Evolutionary conservation across 2,329 filamentous ascomycete genomes (phyloP).

Genomic region (Trichoderma semiorbis): DNA sequence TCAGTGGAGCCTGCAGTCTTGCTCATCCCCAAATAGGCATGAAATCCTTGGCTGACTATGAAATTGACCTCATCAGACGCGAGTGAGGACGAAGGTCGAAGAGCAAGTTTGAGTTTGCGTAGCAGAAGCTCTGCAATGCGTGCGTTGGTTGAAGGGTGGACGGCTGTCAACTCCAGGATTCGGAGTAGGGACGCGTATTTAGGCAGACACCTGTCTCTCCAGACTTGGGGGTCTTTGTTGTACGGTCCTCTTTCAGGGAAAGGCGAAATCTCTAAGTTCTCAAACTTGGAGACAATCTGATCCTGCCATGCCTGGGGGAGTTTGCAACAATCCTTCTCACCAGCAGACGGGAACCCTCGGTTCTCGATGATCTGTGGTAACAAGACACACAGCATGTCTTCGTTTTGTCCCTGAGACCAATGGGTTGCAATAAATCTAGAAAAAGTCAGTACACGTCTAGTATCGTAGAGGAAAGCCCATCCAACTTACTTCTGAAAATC

Average conservation of each 20-base stretch:
- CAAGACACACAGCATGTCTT: conserved; percentile 66
- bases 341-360: conserved; percentile 50
- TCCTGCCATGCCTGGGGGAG: conserved; percentile 69
- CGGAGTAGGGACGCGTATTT: conserved; percentile 66
- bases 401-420: conserved; percentile 65
- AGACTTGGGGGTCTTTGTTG: conserved; percentile 58
- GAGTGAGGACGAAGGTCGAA: conserved; percentile 57
- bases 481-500: conserved; percentile 71
- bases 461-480: neutral
- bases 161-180: conserved; percentile 57
- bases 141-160: conserved; percentile 64
- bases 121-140: conserved; percentile 64
- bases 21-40: conserved; percentile 66
- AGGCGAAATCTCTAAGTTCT: conserved; percentile 59
- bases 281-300: conserved; percentile 67
- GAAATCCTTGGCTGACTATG: conserved; percentile 71
- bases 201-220: conserved; percentile 61
- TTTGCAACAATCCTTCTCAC: conserved; percentile 51
- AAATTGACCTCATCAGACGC: conserved; percentile 66
- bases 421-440: conserved; percentile 70
- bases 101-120: conserved; percentile 61
- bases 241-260: conserved; percentile 63
- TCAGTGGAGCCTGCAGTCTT: conserved; percentile 57
- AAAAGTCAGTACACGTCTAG: neutral
- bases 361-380: conserved; percentile 62